Evolutionary conservation across 768 basidiomycete species (phyloP), one percentile per base, ranked within the genome.

Genomic region (Cubamyces lactineus): DNA sequence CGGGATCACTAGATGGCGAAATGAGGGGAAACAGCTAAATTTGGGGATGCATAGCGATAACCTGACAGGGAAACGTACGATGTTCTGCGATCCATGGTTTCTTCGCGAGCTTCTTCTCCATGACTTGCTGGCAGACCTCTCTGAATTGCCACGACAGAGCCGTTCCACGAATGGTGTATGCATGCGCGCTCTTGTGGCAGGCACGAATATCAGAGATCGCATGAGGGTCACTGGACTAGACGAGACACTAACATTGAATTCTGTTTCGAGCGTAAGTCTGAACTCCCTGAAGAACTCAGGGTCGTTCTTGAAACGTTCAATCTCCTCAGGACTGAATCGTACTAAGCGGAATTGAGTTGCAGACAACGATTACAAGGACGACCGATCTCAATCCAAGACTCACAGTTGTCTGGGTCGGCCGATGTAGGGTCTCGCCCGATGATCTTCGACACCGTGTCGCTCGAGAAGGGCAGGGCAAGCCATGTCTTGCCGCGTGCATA

Each of bases 11-110:
- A n/a, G n/a, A n/a, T n/a, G n/a, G 13, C 23, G 34, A 9, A 34
- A 13, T 23, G n/a, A n/a, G n/a, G n/a, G 38, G 19, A 41, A 16
- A 21, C 51, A 16, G 23, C 45, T 8, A 13, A 61, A 30, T 23
- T 11, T 42, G 52, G 11, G 61, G 41, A 41, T 45, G 41, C 41
- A 23, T 15, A 62, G 30, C 24, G 53, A 11, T 34, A 9, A 11
- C 5, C 16, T 16, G 19, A 42, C 34, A 3, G 17, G 13, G 26
- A 19, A 21, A 13, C 38, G 49, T 57, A 85, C 85, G 62, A 48
- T 84, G 74, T 43, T 87, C 82, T 9, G 83, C 81, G 64, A 89
- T 88, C 78, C 81, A 80, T 1, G 85, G 84, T 66, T 82, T 86
- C 69, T 82, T 81, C 16, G 75, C 78, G 13, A 88, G 72, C 59